Conservation (phyloP, 1,284 basidiomycete genomes). For the Cutaneotrichosporon curvatum region DNA sequence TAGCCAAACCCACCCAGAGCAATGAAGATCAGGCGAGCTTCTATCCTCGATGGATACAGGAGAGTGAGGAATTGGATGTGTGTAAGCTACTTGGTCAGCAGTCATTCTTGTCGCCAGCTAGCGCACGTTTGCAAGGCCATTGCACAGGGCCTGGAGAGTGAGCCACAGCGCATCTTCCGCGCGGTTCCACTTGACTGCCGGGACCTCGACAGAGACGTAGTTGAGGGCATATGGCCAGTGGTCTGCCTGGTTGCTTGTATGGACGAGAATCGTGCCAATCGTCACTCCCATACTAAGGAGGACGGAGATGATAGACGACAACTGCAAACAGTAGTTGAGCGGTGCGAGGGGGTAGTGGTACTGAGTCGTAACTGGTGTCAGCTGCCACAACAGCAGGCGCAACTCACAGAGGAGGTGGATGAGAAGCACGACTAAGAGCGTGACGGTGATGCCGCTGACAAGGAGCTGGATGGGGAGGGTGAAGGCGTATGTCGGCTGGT, state of each 20-base stretch:
- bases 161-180: slow-evolving; percentile 73
- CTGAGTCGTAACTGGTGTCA: slow-evolving; percentile 66
- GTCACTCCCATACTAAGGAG: slow-evolving; percentile 71
- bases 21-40: slow-evolving; percentile 78
- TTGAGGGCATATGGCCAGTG: slow-evolving; percentile 92
- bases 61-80: slow-evolving; percentile 98
- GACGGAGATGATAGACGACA: slow-evolving; percentile 71
- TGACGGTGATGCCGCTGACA: slow-evolving; percentile 76
- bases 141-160: slow-evolving; percentile 77
- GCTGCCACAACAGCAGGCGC: neutral
- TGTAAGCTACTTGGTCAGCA: slow-evolving; percentile 62
- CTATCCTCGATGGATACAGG: slow-evolving; percentile 87
- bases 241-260: slow-evolving; percentile 58
- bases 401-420: slow-evolving; percentile 69
- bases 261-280: slow-evolving; percentile 63
- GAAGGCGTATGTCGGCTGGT: slow-evolving; percentile 68
- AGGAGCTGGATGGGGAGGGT: slow-evolving; percentile 88
- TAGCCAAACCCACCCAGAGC: slow-evolving; percentile 57
- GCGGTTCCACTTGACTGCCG: slow-evolving; percentile 60
- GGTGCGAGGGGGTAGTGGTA: slow-evolving; percentile 93
- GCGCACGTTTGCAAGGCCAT: slow-evolving; percentile 72
- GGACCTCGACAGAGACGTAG: slow-evolving; percentile 78
- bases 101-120: neutral
- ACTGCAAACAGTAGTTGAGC: slow-evolving; percentile 82
- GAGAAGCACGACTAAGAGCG: slow-evolving; percentile 78